Conservation (phyloP, 768 basidiomycete genomes). For the Porphyrellus cyaneotinctus region DNA sequence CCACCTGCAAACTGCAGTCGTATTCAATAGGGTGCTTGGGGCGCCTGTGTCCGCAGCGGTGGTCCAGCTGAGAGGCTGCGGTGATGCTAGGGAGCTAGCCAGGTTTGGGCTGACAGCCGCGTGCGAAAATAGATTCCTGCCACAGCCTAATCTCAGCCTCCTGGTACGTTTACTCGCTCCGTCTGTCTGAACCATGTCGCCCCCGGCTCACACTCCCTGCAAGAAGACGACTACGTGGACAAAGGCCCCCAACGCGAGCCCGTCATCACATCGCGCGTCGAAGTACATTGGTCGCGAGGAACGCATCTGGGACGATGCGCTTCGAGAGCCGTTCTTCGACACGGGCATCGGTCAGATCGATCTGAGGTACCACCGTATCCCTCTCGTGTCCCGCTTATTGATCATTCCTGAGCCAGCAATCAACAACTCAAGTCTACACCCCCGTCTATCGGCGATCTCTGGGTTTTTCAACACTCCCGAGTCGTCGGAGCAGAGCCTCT, state of each 20-base stretch:
- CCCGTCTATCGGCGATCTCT: constrained; percentile 41
- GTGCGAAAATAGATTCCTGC: no score
- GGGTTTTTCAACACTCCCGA: constrained; percentile 44
- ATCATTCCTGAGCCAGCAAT: constrained; percentile 29
- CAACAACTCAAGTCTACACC: constrained; percentile 47
- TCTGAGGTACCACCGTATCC: constrained; percentile 44
- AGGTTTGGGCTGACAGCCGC: no score
- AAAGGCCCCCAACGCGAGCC: constrained; percentile 6
- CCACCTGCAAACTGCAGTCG: no score
- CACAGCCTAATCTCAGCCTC: no score
- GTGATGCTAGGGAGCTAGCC: no score
- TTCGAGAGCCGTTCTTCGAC: constrained; percentile 47
- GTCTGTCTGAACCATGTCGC: constrained; percentile 13
- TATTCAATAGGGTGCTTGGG: no score
- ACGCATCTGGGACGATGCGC: constrained; percentile 46
- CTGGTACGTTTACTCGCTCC: constrained; percentile 15
- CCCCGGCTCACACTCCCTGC: constrained; percentile 18
- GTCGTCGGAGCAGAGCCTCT: constrained; percentile 28
- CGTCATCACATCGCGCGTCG: constrained; percentile 10
- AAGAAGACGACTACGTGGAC: constrained; percentile 24
- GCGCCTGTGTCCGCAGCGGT: no score
- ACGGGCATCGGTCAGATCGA: constrained; percentile 47
- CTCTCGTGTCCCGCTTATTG: constrained; percentile 6
- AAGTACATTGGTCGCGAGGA: constrained; percentile 31
- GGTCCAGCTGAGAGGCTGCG: no score